Conservation (phyloP, 495 filamentous ascomycete species). For the Hypoxylon intermedium region DNA sequence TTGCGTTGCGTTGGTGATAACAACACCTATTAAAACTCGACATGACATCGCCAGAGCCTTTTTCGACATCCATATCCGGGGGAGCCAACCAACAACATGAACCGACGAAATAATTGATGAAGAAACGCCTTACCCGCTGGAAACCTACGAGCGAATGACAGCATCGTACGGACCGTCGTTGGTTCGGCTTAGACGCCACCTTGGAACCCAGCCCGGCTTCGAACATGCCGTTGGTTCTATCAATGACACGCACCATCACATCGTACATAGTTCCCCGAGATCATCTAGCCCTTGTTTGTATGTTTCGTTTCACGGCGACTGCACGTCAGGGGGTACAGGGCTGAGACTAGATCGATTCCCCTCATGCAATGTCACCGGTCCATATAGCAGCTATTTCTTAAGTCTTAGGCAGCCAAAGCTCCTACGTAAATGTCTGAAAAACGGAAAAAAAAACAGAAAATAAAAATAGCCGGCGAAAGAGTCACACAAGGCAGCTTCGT, state of each 20-base stretch:
- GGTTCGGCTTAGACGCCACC: background rate
- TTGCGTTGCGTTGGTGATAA: slow-evolving; percentile 30
- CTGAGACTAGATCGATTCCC: slow-evolving; percentile 14
- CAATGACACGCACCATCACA: slow-evolving; percentile 13
- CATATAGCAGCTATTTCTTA: too few relatives aligned
- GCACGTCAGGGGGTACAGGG: slow-evolving; percentile 28
- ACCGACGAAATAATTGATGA: slow-evolving; percentile 5
- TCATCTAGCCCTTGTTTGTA: slow-evolving; percentile 16
- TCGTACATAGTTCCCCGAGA: slow-evolving; percentile 1
- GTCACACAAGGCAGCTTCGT: background rate
- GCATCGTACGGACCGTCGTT: slow-evolving; percentile 2
- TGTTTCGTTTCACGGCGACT: slow-evolving; percentile 14
- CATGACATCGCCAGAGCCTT: slow-evolving; percentile 6
- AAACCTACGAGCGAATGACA: slow-evolving; percentile 9
- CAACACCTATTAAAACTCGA: slow-evolving; percentile 15
- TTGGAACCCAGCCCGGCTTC: slow-evolving; percentile 3
- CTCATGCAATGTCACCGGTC: slow-evolving; percentile 23
- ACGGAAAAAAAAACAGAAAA: background rate
- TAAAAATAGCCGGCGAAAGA: slow-evolving; percentile 13
- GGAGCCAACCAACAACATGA: slow-evolving; percentile 16
- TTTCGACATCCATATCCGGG: too few relatives aligned
- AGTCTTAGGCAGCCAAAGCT: background rate
- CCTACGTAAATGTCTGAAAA: too few relatives aligned
- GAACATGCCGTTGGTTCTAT: slow-evolving; percentile 5
- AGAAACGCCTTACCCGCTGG: slow-evolving; percentile 20